These are phyloP conservation scores for Magnolia sinica DNA, from an alignment of 164 flowering plant species.

Conservation along the genomic window DNA sequence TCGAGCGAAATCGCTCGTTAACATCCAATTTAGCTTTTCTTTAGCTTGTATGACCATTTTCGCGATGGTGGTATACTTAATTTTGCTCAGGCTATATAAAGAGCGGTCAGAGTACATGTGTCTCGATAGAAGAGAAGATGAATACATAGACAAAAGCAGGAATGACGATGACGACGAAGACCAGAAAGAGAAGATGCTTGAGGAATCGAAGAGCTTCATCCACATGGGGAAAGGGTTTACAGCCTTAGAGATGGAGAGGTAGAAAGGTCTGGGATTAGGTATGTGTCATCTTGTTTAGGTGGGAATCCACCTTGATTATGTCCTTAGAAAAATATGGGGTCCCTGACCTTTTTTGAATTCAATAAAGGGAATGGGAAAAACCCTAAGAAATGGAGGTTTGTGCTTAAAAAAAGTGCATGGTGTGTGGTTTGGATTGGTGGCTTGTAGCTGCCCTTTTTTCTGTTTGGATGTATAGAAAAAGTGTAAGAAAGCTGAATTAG, in stretches of 20 bases:
- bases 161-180: slow-evolving; percentile 24
- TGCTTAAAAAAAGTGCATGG: background rate
- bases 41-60: slow-evolving; percentile 35
- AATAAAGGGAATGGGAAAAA: background rate
- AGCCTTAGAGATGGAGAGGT: slow-evolving; percentile 42
- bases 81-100: slow-evolving; percentile 23
- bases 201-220: slow-evolving; percentile 29
- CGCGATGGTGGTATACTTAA: slow-evolving; percentile 37
- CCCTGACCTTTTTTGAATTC: background rate
- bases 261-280: background rate
- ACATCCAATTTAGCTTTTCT: slow-evolving; percentile 64
- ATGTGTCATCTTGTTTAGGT: slow-evolving; percentile 9
- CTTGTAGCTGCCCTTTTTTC: background rate
- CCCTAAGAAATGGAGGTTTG: background rate
- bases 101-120: slow-evolving; percentile 32
- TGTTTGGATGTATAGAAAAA: background rate
- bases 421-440: background rate
- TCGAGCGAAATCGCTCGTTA: slow-evolving; percentile 64
- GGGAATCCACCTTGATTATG: background rate
- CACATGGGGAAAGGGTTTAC: slow-evolving; percentile 30
- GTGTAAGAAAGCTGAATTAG: background rate
- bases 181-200: slow-evolving; percentile 5
- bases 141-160: background rate
- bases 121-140: slow-evolving; percentile 4
- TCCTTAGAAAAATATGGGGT: background rate